Base-by-base conservation (phyloP, 345 rosid species). In the Turnera subulata region DNA sequence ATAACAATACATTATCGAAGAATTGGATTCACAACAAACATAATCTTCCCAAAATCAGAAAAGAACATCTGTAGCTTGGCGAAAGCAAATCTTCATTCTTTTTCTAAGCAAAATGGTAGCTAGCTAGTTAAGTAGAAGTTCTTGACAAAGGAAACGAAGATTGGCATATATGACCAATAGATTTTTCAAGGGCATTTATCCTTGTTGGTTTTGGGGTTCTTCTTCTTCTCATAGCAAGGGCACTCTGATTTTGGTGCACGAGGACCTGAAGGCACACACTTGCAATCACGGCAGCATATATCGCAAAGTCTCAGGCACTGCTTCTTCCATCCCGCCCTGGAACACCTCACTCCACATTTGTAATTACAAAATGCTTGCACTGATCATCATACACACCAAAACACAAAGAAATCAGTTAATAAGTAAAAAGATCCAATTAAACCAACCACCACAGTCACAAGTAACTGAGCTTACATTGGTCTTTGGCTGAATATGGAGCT, bases 221-320 rank as follows among this genome's bases (percentile, higher is more conserved):
- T 42, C 59, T 37, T 43, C 55, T 69, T 67, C 14, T 67, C 23
- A 4, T 69, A 69, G 38, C 73, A 69, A 46, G 73, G 73, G 46
- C 73, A 69, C 19, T 69, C 68, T 13, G 58, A 46, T 38, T 69
- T 69, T 55, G 53, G 51, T 20, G 55, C 68, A 29, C 49, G 43
- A 51, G 73, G 25, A 13, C 73, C 73, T 2, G 72, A 61, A 39
- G 72, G 72, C 11, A 67, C 72, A 18, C 72, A 67, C 39, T 67
- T 40, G 66, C 72, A 67, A 7, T 48, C 42, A 19, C 16, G 0
- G 39, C 72, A 69, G 68, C 73, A 69, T 11, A 69, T 46, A 16
- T 21, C 29, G 15, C 73, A 69, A 33, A 42, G 62, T 44, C 37
- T 46, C 20, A 63, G 0, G 73, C 73, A 69, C 19, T 63, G 54